These are phyloP conservation scores for Castanea crenata DNA, from an alignment of 306 rosid genomes.

Conservation along the genomic window DNA sequence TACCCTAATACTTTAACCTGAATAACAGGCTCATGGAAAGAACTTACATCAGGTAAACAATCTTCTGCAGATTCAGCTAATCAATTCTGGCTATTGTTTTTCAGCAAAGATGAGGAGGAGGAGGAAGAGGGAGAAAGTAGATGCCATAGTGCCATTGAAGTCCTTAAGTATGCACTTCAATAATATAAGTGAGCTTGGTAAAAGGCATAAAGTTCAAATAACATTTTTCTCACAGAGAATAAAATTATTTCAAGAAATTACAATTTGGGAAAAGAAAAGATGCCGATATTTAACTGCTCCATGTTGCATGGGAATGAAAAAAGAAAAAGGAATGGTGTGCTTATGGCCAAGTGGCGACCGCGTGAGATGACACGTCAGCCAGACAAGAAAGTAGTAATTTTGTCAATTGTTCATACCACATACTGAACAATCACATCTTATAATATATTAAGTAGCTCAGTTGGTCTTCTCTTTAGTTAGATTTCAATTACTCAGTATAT, in stretches of 20 bases:
- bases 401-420: slow-evolving; percentile 15
- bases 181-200: not conserved
- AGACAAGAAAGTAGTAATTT: slow-evolving; percentile 2
- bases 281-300: slow-evolving; percentile 33
- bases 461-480: not conserved
- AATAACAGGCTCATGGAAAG: not conserved
- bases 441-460: not conserved
- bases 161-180: not conserved
- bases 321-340: slow-evolving; percentile 30
- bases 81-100: not conserved
- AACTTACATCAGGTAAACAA: slow-evolving; percentile 10
- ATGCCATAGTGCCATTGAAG: not conserved
- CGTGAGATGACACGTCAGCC: slow-evolving; percentile 13
- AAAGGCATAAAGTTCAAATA: not conserved
- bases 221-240: not conserved
- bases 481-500: not conserved
- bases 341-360: slow-evolving; percentile 28
- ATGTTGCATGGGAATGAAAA: slow-evolving; percentile 33
- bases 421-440: slow-evolving; percentile 32
- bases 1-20: not conserved
- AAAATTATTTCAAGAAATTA: not conserved
- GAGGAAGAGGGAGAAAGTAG: not conserved
- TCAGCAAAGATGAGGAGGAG: slow-evolving; percentile 4
- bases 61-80: not conserved
- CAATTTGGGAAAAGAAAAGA: slow-evolving; percentile 31